Evolutionary conservation across 768 basidiomycete genomes (phyloP), one percentile per base, ranked within the genome.

Genomic region (Cyathus striatus): DNA sequence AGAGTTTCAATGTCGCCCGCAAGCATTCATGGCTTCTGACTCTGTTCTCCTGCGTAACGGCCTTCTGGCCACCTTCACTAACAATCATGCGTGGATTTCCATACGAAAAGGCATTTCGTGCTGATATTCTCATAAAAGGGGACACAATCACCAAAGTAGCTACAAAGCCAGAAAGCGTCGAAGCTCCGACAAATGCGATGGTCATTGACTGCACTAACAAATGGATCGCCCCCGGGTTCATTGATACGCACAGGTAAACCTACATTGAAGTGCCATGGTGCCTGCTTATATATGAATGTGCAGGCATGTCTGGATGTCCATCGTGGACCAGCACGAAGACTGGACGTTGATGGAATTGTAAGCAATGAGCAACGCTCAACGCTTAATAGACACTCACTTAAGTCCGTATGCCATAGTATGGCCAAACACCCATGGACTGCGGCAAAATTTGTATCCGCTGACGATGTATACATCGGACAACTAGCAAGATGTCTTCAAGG

Each of bases 291-390:
- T 9, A 10, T 10, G 10, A 18, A 7, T 7, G 6, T 36, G 10
- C 35, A 36, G 35, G 20, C 35, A 36, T 18, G 35, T 36, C 10
- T 36, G 35, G 35, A 36, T 36, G 35, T 36, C 35, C 17, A 18
- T 36, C 10, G 35, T 36, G 7, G 35, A 36, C 20, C 12, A 18
- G 20, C 35, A 36, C 10, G 35, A 36, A 18, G 35, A 36, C 20
- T 36, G 35, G 35, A 36, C 35, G 7, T 36, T 36, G 35, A 10
- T 18, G 9, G 35, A 36, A 36, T 36, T 12, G 35, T 36, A 36
- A 36, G 17, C 9, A 7, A 7, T 36, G 35, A 18, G 10, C 20
- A 10, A 36, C 20, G 7, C 6, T 7, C 10, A 10, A 36, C 35
- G 10, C 6, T 10, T 18, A 12, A 9, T 18, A 6, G 7, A 12